phyloP scores from a whole-genome alignment of 2,329 filamentous ascomycete genomes.

The Teratosphaeria viscida region DNA sequence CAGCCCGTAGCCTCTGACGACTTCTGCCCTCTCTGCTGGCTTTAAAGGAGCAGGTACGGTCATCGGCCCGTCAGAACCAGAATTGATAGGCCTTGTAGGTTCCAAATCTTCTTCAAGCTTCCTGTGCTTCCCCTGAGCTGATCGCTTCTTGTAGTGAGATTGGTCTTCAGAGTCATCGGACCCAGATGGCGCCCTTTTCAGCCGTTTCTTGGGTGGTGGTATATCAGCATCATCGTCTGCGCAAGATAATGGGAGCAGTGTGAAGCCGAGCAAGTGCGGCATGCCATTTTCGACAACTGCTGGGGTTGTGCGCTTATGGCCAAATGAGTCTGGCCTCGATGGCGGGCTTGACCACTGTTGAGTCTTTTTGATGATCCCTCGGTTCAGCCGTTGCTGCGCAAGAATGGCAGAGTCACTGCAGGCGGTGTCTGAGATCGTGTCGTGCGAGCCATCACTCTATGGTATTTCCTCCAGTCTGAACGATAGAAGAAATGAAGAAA shows the following conservation, averaged over 20 bases:
- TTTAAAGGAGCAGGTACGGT: slow-evolving; percentile 9
- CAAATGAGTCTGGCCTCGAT: slow-evolving; percentile 9
- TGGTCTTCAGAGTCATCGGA: slow-evolving; percentile 3
- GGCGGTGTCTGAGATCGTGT: neutral
- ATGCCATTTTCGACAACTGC: slow-evolving; percentile 35
- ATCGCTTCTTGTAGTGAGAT: neutral
- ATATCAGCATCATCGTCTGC: slow-evolving; percentile 12
- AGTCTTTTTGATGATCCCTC: neutral
- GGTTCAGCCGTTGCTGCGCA: neutral
- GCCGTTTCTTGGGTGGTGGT: neutral
- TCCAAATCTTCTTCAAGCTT: neutral
- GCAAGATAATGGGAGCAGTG: slow-evolving; percentile 20
- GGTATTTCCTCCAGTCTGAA: no score
- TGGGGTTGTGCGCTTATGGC: slow-evolving; percentile 29
- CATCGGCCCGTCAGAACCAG: slow-evolving; percentile 2
- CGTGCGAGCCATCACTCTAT: neutral
- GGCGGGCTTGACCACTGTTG: neutral
- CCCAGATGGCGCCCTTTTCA: neutral
- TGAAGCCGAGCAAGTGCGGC: slow-evolving; percentile 46
- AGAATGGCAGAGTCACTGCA: neutral
- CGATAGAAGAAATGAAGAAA: neutral
- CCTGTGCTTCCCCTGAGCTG: neutral
- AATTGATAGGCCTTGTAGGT: neutral
- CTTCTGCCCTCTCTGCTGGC: neutral
- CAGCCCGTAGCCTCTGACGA: slow-evolving; percentile 33